A percentile compares a stretch with the other conserved stretches of the same genome.
phyloP scores from a whole-genome alignment of 2,329 filamentous ascomycete genomes.

The Neoscytalidium dimidiatum region DNA sequence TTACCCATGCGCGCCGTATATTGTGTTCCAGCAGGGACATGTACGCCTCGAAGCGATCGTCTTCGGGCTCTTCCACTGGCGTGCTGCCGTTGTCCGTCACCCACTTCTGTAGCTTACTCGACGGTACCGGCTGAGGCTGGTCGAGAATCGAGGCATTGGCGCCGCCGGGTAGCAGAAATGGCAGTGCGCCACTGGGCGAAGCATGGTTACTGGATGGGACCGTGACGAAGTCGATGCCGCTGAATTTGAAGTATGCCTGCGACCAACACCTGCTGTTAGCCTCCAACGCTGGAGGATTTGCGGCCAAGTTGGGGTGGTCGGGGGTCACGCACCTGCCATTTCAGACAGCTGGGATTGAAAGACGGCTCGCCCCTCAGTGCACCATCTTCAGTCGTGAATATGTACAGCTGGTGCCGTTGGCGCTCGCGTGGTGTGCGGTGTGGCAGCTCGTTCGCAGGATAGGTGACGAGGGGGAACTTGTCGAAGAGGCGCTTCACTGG shows the following conservation, averaged over 20 bases:
- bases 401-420: constrained; percentile 65
- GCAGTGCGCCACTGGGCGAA: constrained; percentile 83
- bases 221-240: constrained; percentile 66
- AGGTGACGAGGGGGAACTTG: constrained; percentile 74
- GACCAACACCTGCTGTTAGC: constrained; percentile 4
- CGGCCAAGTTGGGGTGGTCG: not conserved
- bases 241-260: constrained; percentile 83
- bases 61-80: constrained; percentile 48
- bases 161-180: constrained; percentile 71
- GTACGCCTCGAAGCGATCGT: constrained; percentile 71
- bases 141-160: constrained; percentile 29
- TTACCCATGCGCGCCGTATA: constrained; percentile 84
- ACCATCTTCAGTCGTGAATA: constrained; percentile 71
- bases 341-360: constrained; percentile 90
- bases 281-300: not conserved
- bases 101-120: constrained; percentile 71
- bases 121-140: constrained; percentile 52
- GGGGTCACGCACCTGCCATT: constrained; percentile 75
- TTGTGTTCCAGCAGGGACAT: constrained; percentile 72
- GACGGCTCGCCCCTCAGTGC: constrained; percentile 66
- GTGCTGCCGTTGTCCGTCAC: constrained; percentile 48
- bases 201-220: constrained; percentile 87
- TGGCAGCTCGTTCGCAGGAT: constrained; percentile 75
- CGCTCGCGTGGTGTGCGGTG: constrained; percentile 54
- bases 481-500: constrained; percentile 84